Evolutionary conservation across 73 alveolate species (phyloP).

Genomic region (Symbiodinium pilosum): DNA sequence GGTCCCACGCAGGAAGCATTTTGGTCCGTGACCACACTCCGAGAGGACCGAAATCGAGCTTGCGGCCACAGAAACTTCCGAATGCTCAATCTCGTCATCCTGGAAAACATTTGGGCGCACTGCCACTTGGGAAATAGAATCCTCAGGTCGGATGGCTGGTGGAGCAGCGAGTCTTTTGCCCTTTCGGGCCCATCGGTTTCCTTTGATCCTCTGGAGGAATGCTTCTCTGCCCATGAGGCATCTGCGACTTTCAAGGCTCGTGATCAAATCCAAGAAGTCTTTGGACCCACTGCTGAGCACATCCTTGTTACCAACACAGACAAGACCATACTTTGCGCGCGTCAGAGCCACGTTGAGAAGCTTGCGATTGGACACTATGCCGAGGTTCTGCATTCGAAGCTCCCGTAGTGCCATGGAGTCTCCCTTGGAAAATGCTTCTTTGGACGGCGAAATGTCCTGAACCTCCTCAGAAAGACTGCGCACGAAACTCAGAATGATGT

Average conservation of each 20-base stretch:
- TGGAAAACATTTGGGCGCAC: neutral
- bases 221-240: conserved; percentile 6
- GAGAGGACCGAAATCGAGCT: neutral
- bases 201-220: neutral
- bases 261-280: conserved; percentile 19
- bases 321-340: conserved; percentile 46
- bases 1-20: neutral
- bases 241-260: conserved; percentile 20
- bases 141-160: neutral
- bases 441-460: neutral
- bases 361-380: conserved; percentile 22
- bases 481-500: conserved; percentile 65
- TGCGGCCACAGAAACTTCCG: neutral
- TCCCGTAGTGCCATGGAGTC: conserved; percentile 41
- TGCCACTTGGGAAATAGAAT: neutral
- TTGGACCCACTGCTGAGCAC: conserved; percentile 40
- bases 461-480: conserved; percentile 36
- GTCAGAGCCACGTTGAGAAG: conserved; percentile 66
- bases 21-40: neutral
- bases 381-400: conserved; percentile 1
- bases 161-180: neutral
- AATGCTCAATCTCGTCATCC: neutral
- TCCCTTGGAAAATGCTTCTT: neutral
- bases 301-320: conserved; percentile 48
- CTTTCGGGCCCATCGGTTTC: neutral